These are phyloP conservation scores for Termitomyces sp. DNA, from an alignment of 768 basidiomycete genomes.

Conservation along the genomic window DNA sequence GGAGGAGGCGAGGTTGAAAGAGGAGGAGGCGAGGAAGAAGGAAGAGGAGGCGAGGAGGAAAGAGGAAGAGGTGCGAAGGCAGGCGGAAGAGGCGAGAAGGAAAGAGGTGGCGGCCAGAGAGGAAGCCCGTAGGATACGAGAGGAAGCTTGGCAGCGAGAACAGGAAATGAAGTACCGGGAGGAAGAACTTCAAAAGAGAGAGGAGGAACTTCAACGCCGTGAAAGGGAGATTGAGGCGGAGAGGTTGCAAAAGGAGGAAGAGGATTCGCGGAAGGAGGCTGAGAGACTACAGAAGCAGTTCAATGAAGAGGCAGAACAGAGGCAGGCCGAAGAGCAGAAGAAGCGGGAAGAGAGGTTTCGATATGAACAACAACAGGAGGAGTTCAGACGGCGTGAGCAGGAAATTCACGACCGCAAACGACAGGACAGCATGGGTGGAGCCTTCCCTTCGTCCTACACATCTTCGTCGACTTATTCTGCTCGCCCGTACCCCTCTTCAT, in stretches of 20 bases:
- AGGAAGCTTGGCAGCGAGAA: slow-evolving; percentile 18
- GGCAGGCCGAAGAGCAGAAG: slow-evolving; percentile 19
- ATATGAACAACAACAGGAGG: slow-evolving; percentile 31
- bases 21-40: slow-evolving; percentile 18
- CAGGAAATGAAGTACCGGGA: slow-evolving; percentile 27
- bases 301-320: slow-evolving; percentile 20
- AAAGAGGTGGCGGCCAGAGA: slow-evolving; percentile 25
- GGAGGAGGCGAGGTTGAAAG: slow-evolving; percentile 21
- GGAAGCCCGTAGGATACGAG: slow-evolving; percentile 22
- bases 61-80: slow-evolving; percentile 13
- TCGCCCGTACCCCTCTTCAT: slow-evolving; percentile 6
- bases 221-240: slow-evolving; percentile 22
- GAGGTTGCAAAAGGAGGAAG: slow-evolving; percentile 21
- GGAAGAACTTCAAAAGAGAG: slow-evolving; percentile 28
- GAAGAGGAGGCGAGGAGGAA: slow-evolving; percentile 15
- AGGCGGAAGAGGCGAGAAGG: slow-evolving; percentile 21
- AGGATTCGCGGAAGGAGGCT: slow-evolving; percentile 16
- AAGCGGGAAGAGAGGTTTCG: slow-evolving; percentile 19
- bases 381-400: slow-evolving; percentile 37
- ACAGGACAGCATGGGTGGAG: slow-evolving; percentile 30
- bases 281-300: slow-evolving; percentile 18
- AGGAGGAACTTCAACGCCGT: slow-evolving; percentile 20
- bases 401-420: slow-evolving; percentile 42
- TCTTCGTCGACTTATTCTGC: slow-evolving; percentile 12
- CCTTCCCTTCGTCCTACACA: slow-evolving; percentile 20